Conservation (phyloP, 352 stramenopile species). For the Phytophthora capsici region DNA sequence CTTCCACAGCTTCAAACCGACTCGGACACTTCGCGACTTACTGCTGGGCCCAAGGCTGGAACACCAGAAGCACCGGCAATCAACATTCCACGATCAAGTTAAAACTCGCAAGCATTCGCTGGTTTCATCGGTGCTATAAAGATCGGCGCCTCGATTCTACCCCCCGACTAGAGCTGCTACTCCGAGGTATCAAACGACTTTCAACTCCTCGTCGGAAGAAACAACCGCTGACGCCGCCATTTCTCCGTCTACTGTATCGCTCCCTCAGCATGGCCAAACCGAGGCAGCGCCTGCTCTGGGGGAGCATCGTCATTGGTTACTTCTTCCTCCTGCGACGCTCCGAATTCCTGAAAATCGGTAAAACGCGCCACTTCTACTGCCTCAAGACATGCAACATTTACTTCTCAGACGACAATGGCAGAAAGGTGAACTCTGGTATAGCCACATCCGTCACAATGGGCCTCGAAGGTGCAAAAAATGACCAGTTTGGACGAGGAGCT, state of each 20-base stretch:
- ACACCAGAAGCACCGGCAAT: constrained; percentile 1
- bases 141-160: too few relatives aligned
- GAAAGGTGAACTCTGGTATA: background rate
- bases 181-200: constrained; percentile 11
- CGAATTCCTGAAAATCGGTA: constrained; percentile 14
- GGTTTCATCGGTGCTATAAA: constrained; percentile 19
- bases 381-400: constrained; percentile 7
- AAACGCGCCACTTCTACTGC: constrained; percentile 7
- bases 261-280: background rate
- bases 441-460: constrained; percentile 21
- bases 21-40: constrained; percentile 11
- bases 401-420: constrained; percentile 6
- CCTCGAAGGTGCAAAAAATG: constrained; percentile 20
- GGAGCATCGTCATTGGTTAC: constrained; percentile 17
- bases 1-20: background rate
- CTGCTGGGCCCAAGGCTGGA: constrained; percentile 14
- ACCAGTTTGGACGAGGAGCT: constrained; percentile 18
- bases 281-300: constrained; percentile 20
- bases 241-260: constrained; percentile 9
- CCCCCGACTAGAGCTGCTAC: constrained; percentile 1
- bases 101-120: constrained; percentile 19
- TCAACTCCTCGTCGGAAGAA: constrained; percentile 19
- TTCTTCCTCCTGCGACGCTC: constrained; percentile 22
- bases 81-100: constrained; percentile 17
- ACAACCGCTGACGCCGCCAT: constrained; percentile 20